Evolutionary conservation across 768 basidiomycete species (phyloP), one percentile per base, ranked within the genome.

Genomic region (Phlegmacium glaucopus): DNA sequence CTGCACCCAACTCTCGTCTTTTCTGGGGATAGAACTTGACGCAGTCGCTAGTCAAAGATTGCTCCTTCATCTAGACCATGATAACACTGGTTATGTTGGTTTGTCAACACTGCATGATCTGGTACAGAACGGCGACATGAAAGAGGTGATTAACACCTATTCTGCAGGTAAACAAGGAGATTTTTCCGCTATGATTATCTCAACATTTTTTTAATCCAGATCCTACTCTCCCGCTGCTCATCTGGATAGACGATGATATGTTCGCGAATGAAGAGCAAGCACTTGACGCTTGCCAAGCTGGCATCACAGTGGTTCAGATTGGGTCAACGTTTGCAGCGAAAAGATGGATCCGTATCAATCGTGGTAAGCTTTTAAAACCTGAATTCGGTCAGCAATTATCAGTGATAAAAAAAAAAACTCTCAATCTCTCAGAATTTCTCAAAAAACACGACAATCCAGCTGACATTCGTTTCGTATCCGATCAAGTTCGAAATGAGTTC

Each of bases 181-280:
- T 6, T 15, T 9, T 42, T 3, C 18, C 4, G 1, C 25, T 10
- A 45, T 36, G 15, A n/a, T n/a, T 13, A 11, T 39, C 13, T 12
- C 17, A n/a, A 13, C 22, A 36, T 26, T 10, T 28, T 47, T 38
- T 8, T 3, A 26, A 11, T 1, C 28, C 29, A 59, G 39, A 44
- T 47, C 53, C 41, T 30, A 38, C 30, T 6, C 42, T 58, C 16
- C 60, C 64, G 6, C 42, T 65, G 9, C 18, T 65, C 12, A 12
- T 65, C 8, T 65, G 64, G 62, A 51, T 65, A 1, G 62, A 63
- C 22, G 61, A 63, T 26, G 55, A 56, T 27, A 35, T 56, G 1
- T 44, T 26, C 9, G 45, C 53, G 18, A 60, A 61, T 22, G 25
- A 26, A 2, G 36, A 40, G 10, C 57, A 55, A 41, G 57, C 55